phyloP scores from a whole-genome alignment of 148 eudicot genomes.

The Tetragonia tetragonoides region DNA sequence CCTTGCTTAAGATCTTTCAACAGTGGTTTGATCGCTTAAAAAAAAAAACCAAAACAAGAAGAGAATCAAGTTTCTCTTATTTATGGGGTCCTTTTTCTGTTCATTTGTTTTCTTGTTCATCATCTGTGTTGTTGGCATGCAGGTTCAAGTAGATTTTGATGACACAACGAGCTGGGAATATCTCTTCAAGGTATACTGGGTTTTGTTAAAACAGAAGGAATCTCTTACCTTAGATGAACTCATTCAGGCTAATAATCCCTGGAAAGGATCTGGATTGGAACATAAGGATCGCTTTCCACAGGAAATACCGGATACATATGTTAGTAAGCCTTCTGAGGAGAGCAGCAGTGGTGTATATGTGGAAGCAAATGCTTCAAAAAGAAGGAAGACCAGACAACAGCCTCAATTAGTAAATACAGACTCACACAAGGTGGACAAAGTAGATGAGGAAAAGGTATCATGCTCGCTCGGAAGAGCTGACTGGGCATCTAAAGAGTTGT shows the following conservation, averaged over 20 bases:
- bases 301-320: conserved; percentile 10
- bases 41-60: no score
- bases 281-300: conserved; percentile 23
- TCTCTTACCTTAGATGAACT: conserved; percentile 67
- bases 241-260: conserved; percentile 62
- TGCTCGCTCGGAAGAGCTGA: conserved; percentile 32
- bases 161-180: conserved; percentile 92
- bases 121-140: conserved; percentile 29
- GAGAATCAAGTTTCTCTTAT: no score
- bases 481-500: conserved; percentile 82
- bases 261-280: conserved; percentile 38
- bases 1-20: no score
- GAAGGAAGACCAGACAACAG: conserved; percentile 47
- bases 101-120: not conserved
- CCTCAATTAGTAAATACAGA: conserved; percentile 24
- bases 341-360: conserved; percentile 22
- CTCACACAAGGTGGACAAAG: conserved; percentile 25
- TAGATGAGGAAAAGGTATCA: conserved; percentile 27
- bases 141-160: conserved; percentile 92
- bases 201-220: conserved; percentile 60
- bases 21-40: no score
- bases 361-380: conserved; percentile 46
- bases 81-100: no score
- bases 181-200: conserved; percentile 92
- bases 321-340: conserved; percentile 14